phyloP scores from a whole-genome alignment of 2,329 filamentous ascomycete genomes.

The Diplodia scrobiculata region DNA sequence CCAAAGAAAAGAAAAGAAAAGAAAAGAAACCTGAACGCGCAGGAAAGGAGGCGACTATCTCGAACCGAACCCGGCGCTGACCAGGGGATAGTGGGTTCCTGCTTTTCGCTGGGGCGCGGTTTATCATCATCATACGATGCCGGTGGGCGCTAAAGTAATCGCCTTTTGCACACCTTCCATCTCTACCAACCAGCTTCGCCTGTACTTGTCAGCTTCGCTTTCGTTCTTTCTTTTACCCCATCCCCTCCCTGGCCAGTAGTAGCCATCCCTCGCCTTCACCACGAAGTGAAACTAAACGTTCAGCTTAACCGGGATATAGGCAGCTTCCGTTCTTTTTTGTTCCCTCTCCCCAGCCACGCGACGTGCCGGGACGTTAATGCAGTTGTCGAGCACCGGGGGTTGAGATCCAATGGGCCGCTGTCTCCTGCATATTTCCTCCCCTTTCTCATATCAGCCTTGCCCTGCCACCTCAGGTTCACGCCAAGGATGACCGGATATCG shows the following conservation, averaged over 20 bases:
- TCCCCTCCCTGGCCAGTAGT: too few relatives aligned
- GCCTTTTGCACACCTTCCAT: too few relatives aligned
- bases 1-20: background rate
- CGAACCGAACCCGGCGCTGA: background rate
- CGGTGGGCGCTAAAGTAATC: too few relatives aligned
- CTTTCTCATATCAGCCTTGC: background rate
- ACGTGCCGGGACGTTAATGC: background rate
- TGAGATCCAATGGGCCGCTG: background rate
- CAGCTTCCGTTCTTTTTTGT: background rate
- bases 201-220: too few relatives aligned
- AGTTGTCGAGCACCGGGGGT: background rate
- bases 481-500: background rate
- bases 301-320: background rate
- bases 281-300: background rate
- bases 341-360: background rate
- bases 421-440: background rate
- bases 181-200: too few relatives aligned
- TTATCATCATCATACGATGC: too few relatives aligned
- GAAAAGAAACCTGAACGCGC: background rate
- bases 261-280: background rate
- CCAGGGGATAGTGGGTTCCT: too few relatives aligned
- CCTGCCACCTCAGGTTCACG: background rate
- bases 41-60: background rate
- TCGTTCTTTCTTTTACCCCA: too few relatives aligned
- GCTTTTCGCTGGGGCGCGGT: too few relatives aligned